Base-by-base conservation (phyloP, 176 grass and related monocot genomes). In the Avena eriantha region DNA sequence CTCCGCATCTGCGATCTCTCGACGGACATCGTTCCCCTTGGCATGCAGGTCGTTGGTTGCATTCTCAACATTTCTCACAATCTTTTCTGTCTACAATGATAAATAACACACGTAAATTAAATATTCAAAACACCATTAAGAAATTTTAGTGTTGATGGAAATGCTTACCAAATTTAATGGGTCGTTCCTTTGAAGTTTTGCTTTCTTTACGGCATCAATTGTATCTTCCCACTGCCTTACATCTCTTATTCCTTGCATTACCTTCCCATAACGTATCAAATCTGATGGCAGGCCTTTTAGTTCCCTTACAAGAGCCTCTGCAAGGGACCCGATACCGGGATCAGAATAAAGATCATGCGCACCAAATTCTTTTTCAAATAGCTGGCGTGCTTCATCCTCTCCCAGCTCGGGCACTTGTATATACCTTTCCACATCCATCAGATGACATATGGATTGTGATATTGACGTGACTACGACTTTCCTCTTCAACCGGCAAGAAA, bases 371-470 rank as follows among this genome's bases (percentile, higher is more conserved):
- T 73, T 2, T 73, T 4, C 69, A 47, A 73, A 73, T 14, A 73
- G 39, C 21, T 73, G 39, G 21, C 5, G 41, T 23, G 69, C 69
- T 13, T 73, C 69, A 5, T 73, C 39, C 5, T 73, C 39, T 22
- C 5, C 69, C 39, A 73, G 22, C 46, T 13, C 69, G 46, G 12
- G 69, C 4, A 73, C 69, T 73, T 73, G 21, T 47, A 73, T 73
- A 23, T 47, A 73, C 12, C 2, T 73, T 14, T 73, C 69, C 2
- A 71, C 69, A 23, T 13, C 21, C 69, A 73, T 73, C 10, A 73
- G 21, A 73, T 73, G 10, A 73, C 69, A 73, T 73, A 73, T 73
- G 69, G 69, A 73, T 47, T 73, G 21, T 47, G 69, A 73, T 73
- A 12, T n/a, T 73, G 69, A 73, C 10, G n/a, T 7, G 41, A 73